Evolutionary conservation across 1,284 basidiomycete genomes (phyloP).

Genomic region (Coriolopsis trogii): DNA sequence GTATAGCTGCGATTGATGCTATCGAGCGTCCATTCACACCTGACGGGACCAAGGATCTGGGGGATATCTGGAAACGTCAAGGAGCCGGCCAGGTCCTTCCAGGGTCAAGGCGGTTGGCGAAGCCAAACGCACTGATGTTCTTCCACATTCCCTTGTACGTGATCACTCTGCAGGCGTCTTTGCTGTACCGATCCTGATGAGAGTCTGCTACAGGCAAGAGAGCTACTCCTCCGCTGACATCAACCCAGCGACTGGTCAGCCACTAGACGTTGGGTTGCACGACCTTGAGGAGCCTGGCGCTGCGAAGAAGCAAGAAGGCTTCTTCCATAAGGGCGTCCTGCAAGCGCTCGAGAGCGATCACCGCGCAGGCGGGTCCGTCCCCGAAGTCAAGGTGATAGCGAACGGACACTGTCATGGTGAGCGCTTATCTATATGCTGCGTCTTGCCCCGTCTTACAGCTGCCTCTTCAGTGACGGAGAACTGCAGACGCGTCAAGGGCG

Average conservation of each 20-base stretch:
- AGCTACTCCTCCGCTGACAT: slow-evolving; percentile 60
- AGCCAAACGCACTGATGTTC: slow-evolving; percentile 93
- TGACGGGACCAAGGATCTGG: slow-evolving; percentile 71
- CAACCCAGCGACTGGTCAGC: slow-evolving; percentile 55
- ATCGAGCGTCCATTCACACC: slow-evolving; percentile 84
- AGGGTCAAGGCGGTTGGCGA: slow-evolving; percentile 63
- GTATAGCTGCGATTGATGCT: slow-evolving; percentile 48
- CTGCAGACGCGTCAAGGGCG: slow-evolving; percentile 79
- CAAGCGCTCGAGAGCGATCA: slow-evolving; percentile 68
- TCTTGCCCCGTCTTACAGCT: neutral
- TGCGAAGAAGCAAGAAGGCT: slow-evolving; percentile 75
- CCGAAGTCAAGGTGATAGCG: slow-evolving; percentile 82
- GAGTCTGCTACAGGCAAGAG: slow-evolving; percentile 47
- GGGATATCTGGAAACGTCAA: slow-evolving; percentile 60
- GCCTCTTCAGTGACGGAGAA: slow-evolving; percentile 75
- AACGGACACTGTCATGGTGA: slow-evolving; percentile 87
- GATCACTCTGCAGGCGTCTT: slow-evolving; percentile 6
- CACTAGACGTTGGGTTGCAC: slow-evolving; percentile 68
- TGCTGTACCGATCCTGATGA: neutral
- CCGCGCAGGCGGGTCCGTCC: slow-evolving; percentile 47
- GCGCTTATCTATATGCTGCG: slow-evolving; percentile 23
- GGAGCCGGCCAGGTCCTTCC: slow-evolving; percentile 56
- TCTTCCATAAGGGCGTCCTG: slow-evolving; percentile 81
- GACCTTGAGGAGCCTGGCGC: slow-evolving; percentile 64
- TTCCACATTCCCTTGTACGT: slow-evolving; percentile 94